Evolutionary conservation across 2,329 filamentous ascomycete species (phyloP), one percentile per base, ranked within the genome.

Genomic region (Fusarium goolgardi): DNA sequence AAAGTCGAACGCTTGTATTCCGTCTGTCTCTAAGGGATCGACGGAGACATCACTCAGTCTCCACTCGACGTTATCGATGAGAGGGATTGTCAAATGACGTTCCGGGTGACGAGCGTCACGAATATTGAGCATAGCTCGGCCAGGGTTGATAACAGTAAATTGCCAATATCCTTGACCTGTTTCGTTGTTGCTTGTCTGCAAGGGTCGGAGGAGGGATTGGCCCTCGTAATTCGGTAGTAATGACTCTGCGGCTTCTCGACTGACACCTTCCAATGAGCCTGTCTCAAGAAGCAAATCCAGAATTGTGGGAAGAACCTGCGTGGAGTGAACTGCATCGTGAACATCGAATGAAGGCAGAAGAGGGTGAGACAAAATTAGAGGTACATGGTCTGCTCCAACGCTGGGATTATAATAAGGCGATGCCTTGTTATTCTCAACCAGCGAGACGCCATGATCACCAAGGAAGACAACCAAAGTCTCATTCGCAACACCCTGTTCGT

Each of bases 391-490:
- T 25, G 70, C 73, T 43, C 73, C 75, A 21, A 76, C 61, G 37
- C 75, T 76, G 4, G 75, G 73, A 51, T 78, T 76, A 8, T 77
- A 76, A 32, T 78, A 78, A 2, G 77, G 67, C 2, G 77, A 71
- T 1, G 73, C 59, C 13, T 72, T 68, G 16, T 65, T 69, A 15
- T 77, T 77, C 40, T 78, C 77, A 0, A 75, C 70, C 31, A 78
- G 71, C 1, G 77, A 77, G 13, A 77, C 65, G 13, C 77, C 77
- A 5, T 78, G 77, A 43, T 78, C 77, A 18, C 77, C 77, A 1
- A 76, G 73, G 31, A 77, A 69, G 7, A 78, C 65, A 6, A 77
- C 55, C 3, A 78, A 60, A 2, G 77, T 78, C 44, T 78, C 76
- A 16, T 78, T 70, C 2, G 77, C 76, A 18, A 77, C 73, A 4